phyloP scores from a whole-genome alignment of 148 eudicot species.

The Arbutus unedo region DNA sequence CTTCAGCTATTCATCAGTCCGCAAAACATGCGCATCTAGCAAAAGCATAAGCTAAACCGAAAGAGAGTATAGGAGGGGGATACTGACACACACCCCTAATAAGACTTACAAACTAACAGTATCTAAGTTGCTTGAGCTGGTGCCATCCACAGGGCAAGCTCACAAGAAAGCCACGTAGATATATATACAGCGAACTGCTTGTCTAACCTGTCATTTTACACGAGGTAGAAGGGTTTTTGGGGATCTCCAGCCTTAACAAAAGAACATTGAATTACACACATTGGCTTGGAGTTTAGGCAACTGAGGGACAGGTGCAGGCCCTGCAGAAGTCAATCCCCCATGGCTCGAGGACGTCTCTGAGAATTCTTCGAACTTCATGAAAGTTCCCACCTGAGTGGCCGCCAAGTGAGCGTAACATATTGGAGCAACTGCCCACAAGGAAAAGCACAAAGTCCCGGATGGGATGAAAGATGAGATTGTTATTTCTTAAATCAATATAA shows the following conservation, averaged over 20 bases:
- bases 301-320: constrained; percentile 66
- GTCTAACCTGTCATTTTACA: background rate
- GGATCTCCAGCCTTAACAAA: constrained; percentile 34
- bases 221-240: background rate
- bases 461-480: background rate
- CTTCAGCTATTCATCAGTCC: background rate
- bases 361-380: constrained; percentile 79
- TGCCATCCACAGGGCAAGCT: background rate
- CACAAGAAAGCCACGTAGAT: background rate
- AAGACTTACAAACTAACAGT: background rate
- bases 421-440: constrained; percentile 65
- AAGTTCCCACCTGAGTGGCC: constrained; percentile 73
- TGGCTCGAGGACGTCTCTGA: constrained; percentile 77
- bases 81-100: background rate
- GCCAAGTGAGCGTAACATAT: constrained; percentile 93
- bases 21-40: background rate
- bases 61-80: background rate
- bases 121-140: background rate
- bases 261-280: constrained; percentile 83
- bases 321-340: constrained; percentile 59
- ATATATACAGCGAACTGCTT: background rate
- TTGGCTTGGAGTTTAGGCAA: constrained; percentile 63
- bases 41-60: background rate
- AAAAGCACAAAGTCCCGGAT: background rate
- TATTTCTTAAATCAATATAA: background rate